Evolutionary conservation across 2,329 filamentous ascomycete species (phyloP), one percentile per base, ranked within the genome.

Genomic region (Aspergillus amoenus): DNA sequence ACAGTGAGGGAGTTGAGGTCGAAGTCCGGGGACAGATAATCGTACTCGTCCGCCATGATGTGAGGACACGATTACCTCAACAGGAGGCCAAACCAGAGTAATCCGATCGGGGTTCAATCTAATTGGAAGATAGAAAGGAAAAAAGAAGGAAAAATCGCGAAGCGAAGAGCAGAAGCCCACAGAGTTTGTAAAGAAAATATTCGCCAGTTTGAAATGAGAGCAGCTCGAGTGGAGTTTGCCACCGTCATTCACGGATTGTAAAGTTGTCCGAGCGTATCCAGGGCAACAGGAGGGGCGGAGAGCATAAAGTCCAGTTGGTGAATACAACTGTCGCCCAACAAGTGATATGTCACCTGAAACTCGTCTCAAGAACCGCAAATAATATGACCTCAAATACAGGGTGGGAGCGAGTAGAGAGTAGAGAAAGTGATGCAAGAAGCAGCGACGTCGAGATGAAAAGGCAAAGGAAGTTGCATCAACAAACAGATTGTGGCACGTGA

Each of bases 11-110:
- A 85, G 70, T 83, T 82, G 18, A 94, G 87, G 72, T 99, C 91
- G 73, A 97, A 97, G 67, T 85, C 90, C 54, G 90, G 84, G 70
- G 93, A 86, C 32, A 97, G 87, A 73, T 97, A 99, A 64, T 91
- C 89, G 65, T 88, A 76, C 64, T 93, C 90, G 62, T 85, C 79
- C 68, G 71, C 71, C 74, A 76, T 76, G 65, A 40, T 67, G 61
- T 40, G 52, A 51, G 47, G 43, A 40, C 45, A 52, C 45, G 44
- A 53, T n/a, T 46, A 46, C 39, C 49, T 44, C 39, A 49, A 46
- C 9, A 17, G 22, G 41, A 47, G 52, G 44, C 17, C 22, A 21
- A 32, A 15, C 37, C 30, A 44, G 41, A 40, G 27, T 30, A 30
- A 30, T 30, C 9, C 24, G 41, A 24, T 9, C 24, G 22, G 22